These are phyloP conservation scores for Rhodotorula sp. DNA, from an alignment of 1,284 basidiomycete species.

Conservation along the genomic window DNA sequence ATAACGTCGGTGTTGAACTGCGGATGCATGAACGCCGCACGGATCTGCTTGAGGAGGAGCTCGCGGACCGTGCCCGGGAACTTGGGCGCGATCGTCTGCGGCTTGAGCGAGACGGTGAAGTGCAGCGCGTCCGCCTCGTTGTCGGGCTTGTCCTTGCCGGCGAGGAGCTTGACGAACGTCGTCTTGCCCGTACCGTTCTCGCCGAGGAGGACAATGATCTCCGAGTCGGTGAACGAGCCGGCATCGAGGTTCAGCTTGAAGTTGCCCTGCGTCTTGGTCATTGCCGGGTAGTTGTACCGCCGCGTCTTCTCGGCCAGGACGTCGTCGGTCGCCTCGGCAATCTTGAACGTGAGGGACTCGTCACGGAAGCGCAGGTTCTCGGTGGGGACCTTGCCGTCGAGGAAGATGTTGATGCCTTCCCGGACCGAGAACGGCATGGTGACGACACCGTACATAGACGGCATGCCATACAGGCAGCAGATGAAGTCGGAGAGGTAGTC, in stretches of 20 bases:
- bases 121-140: slow-evolving; percentile 74
- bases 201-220: slow-evolving; percentile 95
- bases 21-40: slow-evolving; percentile 87
- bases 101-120: slow-evolving; percentile 85
- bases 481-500: slow-evolving; percentile 97
- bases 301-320: slow-evolving; percentile 76
- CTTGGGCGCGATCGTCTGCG: slow-evolving; percentile 92
- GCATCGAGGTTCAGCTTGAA: slow-evolving; percentile 90
- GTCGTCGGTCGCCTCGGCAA: slow-evolving; percentile 91
- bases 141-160: slow-evolving; percentile 82
- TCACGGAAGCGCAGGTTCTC: slow-evolving; percentile 96
- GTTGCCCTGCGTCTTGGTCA: slow-evolving; percentile 89
- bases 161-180: slow-evolving; percentile 88
- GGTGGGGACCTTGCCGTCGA: slow-evolving; percentile 96
- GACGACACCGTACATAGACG: slow-evolving; percentile 94
- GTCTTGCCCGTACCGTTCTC: slow-evolving; percentile 99
- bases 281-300: slow-evolving; percentile 83
- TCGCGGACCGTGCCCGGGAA: slow-evolving; percentile 91
- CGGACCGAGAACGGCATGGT: slow-evolving; percentile 96
- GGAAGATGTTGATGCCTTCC: slow-evolving; percentile 98
- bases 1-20: slow-evolving; percentile 96
- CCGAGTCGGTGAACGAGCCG: slow-evolving; percentile 90
- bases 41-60: slow-evolving; percentile 90
- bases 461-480: slow-evolving; percentile 94
- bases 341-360: slow-evolving; percentile 91